A percentile compares a stretch with the other conserved stretches of the same genome.
These are phyloP conservation scores for Fusarium napiforme DNA, from an alignment of 2,329 filamentous ascomycete species.

Conservation along the genomic window DNA sequence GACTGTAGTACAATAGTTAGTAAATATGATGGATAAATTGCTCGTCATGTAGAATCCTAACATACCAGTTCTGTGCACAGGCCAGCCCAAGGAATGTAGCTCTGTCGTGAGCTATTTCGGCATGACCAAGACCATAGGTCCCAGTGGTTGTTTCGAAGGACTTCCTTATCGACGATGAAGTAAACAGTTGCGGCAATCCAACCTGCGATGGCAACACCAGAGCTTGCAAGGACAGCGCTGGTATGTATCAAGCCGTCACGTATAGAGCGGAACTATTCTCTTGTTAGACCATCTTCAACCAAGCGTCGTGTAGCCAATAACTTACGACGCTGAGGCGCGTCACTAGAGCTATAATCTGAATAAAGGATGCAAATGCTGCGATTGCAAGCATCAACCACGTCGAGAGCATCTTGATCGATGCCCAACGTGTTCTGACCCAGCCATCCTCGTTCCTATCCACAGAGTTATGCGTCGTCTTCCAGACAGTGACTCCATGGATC, in stretches of 20 bases:
- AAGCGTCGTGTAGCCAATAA: accelerated
- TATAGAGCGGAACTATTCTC: not conserved
- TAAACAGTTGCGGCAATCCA: slow-evolving; percentile 3
- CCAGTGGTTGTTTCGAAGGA: slow-evolving; percentile 3
- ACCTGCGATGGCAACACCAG: not conserved
- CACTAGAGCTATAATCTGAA: not conserved
- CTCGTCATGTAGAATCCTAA: accelerated
- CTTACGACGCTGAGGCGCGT: slow-evolving; percentile 2
- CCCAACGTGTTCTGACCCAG: slow-evolving; percentile 13
- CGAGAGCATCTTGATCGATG: slow-evolving; percentile 2
- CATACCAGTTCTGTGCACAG: slow-evolving; percentile 9
- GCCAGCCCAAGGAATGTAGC: slow-evolving; percentile 2
- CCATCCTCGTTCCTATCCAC: slow-evolving; percentile 14
- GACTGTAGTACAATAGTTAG: not conserved
- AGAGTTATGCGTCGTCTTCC: slow-evolving; percentile 14
- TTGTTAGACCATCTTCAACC: not conserved
- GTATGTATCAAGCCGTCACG: not conserved
- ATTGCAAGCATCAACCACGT: slow-evolving; percentile 13
- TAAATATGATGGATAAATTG: too few relatives aligned
- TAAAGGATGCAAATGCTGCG: not conserved
- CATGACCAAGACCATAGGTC: slow-evolving; percentile 23
- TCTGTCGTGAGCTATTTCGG: slow-evolving; percentile 2
- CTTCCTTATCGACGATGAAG: slow-evolving; percentile 11
- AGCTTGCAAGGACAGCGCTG: not conserved
- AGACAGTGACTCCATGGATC: not conserved